Conservation (phyloP, 2,329 filamentous ascomycete species). For the Fonsecaea monophora region DNA sequence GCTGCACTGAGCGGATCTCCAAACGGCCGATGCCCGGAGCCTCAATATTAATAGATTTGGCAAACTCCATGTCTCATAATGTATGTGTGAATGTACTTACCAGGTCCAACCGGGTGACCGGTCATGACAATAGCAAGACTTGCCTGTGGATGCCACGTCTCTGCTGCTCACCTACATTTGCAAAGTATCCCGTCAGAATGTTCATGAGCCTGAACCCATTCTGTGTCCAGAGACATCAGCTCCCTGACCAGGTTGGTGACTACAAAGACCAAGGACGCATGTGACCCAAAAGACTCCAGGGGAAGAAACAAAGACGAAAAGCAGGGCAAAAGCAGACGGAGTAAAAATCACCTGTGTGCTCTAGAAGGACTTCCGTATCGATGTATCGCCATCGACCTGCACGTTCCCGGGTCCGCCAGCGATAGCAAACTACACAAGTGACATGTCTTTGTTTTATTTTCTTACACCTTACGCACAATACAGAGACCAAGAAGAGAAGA, state of each 20-base stretch:
- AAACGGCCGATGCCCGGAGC: constrained; percentile 13
- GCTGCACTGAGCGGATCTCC: constrained; percentile 1
- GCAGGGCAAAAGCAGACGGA: not conserved
- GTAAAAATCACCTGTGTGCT: not conserved
- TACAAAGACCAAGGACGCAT: not conserved
- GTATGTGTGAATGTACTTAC: no score
- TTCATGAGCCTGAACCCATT: not conserved
- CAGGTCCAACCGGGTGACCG: not conserved
- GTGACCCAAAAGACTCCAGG: not conserved
- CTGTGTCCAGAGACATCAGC: not conserved
- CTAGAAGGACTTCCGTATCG: not conserved
- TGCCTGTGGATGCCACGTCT: not conserved
- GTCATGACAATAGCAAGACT: not conserved
- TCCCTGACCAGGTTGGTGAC: not conserved
- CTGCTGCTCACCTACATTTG: not conserved
- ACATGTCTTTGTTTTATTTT: not conserved
- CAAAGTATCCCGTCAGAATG: not conserved
- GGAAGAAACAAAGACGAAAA: not conserved
- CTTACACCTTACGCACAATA: not conserved
- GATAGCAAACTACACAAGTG: not conserved
- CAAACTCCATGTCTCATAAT: no score
- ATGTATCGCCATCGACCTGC: not conserved
- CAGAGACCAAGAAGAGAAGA: not conserved
- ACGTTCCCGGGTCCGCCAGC: constrained; percentile 3
- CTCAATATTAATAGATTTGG: constrained; percentile 17